These are phyloP conservation scores for Jackrogersella minutella DNA, from an alignment of 495 filamentous ascomycete genomes.

Conservation along the genomic window DNA sequence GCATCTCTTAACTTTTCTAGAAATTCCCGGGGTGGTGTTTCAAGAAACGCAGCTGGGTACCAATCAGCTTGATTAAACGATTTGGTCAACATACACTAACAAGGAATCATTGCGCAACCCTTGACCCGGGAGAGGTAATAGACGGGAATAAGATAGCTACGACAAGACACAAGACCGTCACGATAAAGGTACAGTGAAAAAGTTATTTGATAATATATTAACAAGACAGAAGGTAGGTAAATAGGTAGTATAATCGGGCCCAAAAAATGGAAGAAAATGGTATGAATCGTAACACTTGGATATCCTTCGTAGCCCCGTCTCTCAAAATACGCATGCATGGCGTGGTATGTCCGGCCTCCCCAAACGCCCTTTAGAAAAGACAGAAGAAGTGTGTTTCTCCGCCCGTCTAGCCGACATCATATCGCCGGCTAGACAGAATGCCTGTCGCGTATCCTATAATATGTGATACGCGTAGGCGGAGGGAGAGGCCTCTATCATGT, in stretches of 20 bases:
- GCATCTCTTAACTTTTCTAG: not conserved
- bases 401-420: not conserved
- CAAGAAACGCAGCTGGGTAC: not conserved
- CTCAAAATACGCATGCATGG: slow-evolving; percentile 2
- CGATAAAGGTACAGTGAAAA: not conserved
- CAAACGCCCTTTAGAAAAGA: slow-evolving; percentile 19
- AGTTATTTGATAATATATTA: slow-evolving; percentile 15
- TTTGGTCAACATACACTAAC: not conserved
- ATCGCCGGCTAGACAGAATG: not conserved
- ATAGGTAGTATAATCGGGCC: slow-evolving; percentile 10
- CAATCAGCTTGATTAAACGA: not conserved
- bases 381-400: not conserved
- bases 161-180: not conserved
- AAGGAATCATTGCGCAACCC: not conserved
- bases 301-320: slow-evolving; percentile 15
- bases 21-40: not conserved
- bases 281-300: slow-evolving; percentile 23
- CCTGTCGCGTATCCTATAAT: not conserved
- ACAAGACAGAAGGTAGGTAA: slow-evolving; percentile 15
- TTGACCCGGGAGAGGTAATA: not conserved
- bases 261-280: slow-evolving; percentile 10
- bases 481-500: slow-evolving; percentile 12
- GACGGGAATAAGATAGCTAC: not conserved
- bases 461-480: not conserved
- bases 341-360: slow-evolving; percentile 1